Percentiles rank a stretch among this genome's conserved stretches.
These are phyloP conservation scores for Amylocarpus encephaloides DNA, from an alignment of 2,329 filamentous ascomycete genomes.

Conservation along the genomic window DNA sequence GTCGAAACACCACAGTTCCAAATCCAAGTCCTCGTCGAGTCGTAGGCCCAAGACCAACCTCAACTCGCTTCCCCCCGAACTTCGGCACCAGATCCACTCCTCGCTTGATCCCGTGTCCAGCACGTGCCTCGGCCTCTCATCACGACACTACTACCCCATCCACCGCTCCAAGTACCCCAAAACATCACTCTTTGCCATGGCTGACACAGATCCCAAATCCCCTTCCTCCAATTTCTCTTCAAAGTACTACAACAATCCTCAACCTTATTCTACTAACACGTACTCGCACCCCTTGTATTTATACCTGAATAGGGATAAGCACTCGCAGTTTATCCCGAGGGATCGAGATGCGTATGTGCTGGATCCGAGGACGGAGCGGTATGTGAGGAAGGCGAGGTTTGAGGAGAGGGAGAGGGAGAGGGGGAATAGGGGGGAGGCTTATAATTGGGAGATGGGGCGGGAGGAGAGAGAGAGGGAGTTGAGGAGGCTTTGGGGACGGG, in stretches of 20 bases:
- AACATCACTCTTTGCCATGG: slow-evolving; percentile 3
- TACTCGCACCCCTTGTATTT: slow-evolving; percentile 4
- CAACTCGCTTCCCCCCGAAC: slow-evolving; percentile 2
- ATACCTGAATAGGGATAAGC: neutral
- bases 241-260: neutral
- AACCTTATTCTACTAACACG: neutral
- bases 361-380: slow-evolving; percentile 2
- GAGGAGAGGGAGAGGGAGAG: slow-evolving; percentile 2
- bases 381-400: neutral
- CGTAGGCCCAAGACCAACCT: neutral
- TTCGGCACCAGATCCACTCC: slow-evolving; percentile 1
- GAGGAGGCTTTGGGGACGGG: slow-evolving; percentile 5
- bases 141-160: slow-evolving; percentile 5
- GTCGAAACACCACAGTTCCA: neutral
- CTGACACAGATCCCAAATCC: neutral
- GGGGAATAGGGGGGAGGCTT: neutral
- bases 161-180: slow-evolving; percentile 2
- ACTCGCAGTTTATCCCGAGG: neutral
- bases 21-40: neutral
- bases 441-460: slow-evolving; percentile 3
- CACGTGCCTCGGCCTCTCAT: slow-evolving; percentile 6
- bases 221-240: neutral
- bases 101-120: slow-evolving; percentile 4
- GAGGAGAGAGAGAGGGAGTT: slow-evolving; percentile 5
- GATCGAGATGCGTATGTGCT: neutral